These are phyloP conservation scores for Phoenix dactylifera DNA, from an alignment of 176 grass and related monocot species.

Conservation along the genomic window DNA sequence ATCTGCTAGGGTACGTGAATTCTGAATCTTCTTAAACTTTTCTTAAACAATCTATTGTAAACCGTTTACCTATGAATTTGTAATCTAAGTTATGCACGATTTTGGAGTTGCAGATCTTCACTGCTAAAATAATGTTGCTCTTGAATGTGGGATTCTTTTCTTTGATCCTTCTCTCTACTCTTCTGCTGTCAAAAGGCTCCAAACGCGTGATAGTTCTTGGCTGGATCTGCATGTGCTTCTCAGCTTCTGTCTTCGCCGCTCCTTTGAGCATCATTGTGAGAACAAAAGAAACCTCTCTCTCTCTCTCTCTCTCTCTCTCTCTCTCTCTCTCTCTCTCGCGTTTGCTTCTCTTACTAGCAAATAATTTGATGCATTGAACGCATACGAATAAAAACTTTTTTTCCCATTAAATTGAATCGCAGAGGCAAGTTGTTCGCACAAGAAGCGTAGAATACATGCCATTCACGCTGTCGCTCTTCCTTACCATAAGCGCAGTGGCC, in stretches of 20 bases:
- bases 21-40: not conserved
- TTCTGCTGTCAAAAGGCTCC: constrained; percentile 23
- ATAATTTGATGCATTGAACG: too few relatives aligned
- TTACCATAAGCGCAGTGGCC: too few relatives aligned
- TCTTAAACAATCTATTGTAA: not conserved
- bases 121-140: constrained; percentile 42
- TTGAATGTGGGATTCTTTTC: constrained; percentile 60
- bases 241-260: constrained; percentile 77
- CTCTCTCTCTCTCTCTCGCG: too few relatives aligned
- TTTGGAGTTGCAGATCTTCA: constrained; percentile 21
- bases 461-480: too few relatives aligned
- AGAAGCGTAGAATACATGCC: too few relatives aligned
- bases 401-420: too few relatives aligned
- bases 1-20: constrained; percentile 16
- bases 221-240: constrained; percentile 77
- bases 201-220: constrained; percentile 58
- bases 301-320: too few relatives aligned
- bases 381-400: too few relatives aligned
- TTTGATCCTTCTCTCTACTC: constrained; percentile 36
- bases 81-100: not conserved
- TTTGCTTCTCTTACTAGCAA: too few relatives aligned
- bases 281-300: not conserved
- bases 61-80: not conserved
- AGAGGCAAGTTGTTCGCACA: too few relatives aligned
- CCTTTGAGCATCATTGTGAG: constrained; percentile 90